Evolutionary conservation across 2,329 filamentous ascomycete genomes (phyloP), one percentile per base, ranked within the genome.

Genomic region (Botryotinia globosa): DNA sequence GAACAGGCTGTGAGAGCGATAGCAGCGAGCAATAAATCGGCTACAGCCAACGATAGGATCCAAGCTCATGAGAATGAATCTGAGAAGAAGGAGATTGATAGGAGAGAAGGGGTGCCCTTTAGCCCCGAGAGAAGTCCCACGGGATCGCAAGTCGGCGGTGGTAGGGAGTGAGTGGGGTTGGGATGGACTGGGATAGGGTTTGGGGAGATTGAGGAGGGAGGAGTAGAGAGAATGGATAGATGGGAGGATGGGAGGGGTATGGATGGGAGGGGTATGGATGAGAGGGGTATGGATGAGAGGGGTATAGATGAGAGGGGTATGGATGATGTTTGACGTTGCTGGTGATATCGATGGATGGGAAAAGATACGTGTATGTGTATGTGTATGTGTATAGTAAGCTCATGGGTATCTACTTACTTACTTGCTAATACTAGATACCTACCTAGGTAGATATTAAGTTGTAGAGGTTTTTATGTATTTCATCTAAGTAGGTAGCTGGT

Each of bases 1-100:
- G 1, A 18, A 51, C 34, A 72, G 70, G 70, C 63, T 6, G 63
- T 72, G 0, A 44, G 70, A 32, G 63, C 70, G 18, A 72, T 72
- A 37, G 62, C 70, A 22, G 70, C 70, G 18, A 72, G 56, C 37
- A 68, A 68, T 5, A 68, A 61, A 29, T 29, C 44, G 8, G n/a
- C 68, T 1, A n/a, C 69, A 2, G n/a, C 65, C 22, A 56, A 62
- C 25, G 59, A 62, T 8, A 62, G 22, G 4, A 62, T 62, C 2
- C 59, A 62, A 62, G 59, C 59, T 39, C 59, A 62, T 62, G 34
- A 22, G 1, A 61, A 61, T 3, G 58, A 61, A 61, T 39, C 14
- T n/a, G 58, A 61, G 39, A 37, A 34, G 4, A 61, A 29, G 12
- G 34, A 25, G 4, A 16, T 61, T n/a, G 58, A 61, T 1, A 61